Evolutionary conservation across 352 stramenopile species (phyloP).

Genomic region (Thraustochytrium striatum): DNA sequence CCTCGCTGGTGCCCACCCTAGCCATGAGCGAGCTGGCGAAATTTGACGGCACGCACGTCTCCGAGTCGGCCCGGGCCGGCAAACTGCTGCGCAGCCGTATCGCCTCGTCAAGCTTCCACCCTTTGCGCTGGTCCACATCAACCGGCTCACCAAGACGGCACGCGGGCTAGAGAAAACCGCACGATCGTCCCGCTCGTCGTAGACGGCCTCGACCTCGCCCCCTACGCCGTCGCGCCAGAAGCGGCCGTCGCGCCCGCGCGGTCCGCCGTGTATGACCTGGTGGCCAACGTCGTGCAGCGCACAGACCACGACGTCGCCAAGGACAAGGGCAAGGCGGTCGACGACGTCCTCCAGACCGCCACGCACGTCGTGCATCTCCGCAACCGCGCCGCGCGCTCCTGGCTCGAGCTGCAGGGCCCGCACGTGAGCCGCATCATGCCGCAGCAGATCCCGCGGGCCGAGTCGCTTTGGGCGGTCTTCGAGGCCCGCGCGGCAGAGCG

Average conservation of each 20-base stretch:
- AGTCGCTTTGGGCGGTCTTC: too few species aligned
- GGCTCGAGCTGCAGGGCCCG: neutral
- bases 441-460: too few species aligned
- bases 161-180: constrained; percentile 99
- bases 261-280: neutral
- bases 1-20: constrained; percentile 91
- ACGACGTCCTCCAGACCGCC: constrained; percentile 11
- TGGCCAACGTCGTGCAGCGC: neutral
- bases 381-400: constrained; percentile 5
- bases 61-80: constrained; percentile 66
- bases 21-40: constrained; percentile 93
- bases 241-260: neutral
- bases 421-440: too few species aligned
- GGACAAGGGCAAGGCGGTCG: constrained; percentile 18
- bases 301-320: neutral
- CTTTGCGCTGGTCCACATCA: constrained; percentile 95
- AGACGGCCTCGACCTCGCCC: constrained; percentile 93
- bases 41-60: constrained; percentile 82
- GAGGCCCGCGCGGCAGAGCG: too few species aligned
- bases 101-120: constrained; percentile 78
- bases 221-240: constrained; percentile 60
- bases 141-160: constrained; percentile 94
- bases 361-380: neutral
- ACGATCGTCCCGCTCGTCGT: constrained; percentile 99
- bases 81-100: constrained; percentile 85